Conservation (phyloP, 352 stramenopile genomes). For the Pythium phragmitis region DNA sequence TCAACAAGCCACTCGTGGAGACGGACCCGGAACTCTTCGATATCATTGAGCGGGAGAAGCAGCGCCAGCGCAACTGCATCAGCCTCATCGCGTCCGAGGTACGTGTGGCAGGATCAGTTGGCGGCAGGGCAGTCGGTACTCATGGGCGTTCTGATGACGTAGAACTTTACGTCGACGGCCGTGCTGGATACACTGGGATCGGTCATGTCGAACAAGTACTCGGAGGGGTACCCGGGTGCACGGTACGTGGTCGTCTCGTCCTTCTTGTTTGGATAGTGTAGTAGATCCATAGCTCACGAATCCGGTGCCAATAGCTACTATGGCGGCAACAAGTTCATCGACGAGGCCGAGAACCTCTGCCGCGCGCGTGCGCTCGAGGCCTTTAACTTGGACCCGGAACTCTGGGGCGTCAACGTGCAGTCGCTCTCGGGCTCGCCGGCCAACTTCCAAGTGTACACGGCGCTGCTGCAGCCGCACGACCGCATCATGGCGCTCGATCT, state of each 20-base stretch:
- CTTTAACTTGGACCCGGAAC: constrained; percentile 95
- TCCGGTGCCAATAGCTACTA: constrained; percentile 86
- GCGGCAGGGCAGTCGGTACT: background rate
- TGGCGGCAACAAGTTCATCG: constrained; percentile 99
- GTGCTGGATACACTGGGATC: constrained; percentile 98
- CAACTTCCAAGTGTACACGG: constrained; percentile 99
- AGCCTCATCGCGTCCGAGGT: constrained; percentile 98
- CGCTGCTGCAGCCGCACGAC: constrained; percentile 97
- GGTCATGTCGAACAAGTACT: constrained; percentile 99
- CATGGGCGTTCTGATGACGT: background rate
- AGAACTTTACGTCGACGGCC: constrained; percentile 98
- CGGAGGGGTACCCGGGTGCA: constrained; percentile 95
- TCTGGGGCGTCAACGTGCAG: constrained; percentile 98
- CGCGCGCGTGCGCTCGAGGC: constrained; percentile 95
- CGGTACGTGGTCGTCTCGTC: constrained; percentile 37
- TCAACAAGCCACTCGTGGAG: constrained; percentile 89
- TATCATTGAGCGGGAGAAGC: constrained; percentile 98
- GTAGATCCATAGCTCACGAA: background rate
- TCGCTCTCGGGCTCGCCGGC: constrained; percentile 97
- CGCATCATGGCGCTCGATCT: constrained; percentile 98
- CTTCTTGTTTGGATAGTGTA: background rate
- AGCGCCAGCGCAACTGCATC: constrained; percentile 96
- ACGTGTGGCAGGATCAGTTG: background rate
- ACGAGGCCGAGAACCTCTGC: constrained; percentile 98
- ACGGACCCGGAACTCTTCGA: constrained; percentile 92